phyloP scores from a whole-genome alignment of 2,329 filamentous ascomycete species.

The Ceratocystis destructans region DNA sequence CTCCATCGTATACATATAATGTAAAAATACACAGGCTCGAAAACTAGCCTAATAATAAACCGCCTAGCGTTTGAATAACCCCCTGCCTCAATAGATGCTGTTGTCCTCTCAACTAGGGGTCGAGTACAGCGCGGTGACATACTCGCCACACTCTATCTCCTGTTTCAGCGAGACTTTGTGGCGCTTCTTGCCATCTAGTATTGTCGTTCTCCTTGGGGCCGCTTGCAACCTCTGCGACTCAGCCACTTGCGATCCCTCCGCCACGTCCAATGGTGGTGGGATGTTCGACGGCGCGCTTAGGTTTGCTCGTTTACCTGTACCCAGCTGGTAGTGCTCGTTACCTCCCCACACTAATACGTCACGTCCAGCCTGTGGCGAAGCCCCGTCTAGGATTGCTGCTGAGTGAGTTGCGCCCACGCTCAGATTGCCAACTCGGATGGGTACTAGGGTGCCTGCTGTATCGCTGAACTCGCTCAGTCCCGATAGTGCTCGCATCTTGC shows the following conservation, averaged over 20 bases:
- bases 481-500: conserved; percentile 71
- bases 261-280: conserved; percentile 54
- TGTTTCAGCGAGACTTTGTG: conserved; percentile 68
- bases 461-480: conserved; percentile 84
- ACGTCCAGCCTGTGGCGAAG: conserved; percentile 49
- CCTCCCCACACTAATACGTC: conserved; percentile 91
- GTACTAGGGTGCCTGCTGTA: conserved; percentile 46
- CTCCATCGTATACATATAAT: neutral
- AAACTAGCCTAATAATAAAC: neutral
- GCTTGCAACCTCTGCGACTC: conserved; percentile 67
- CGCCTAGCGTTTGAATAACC: too few species aligned
- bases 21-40: conserved; percentile 4
- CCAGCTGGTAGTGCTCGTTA: conserved; percentile 87
- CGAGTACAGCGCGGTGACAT: conserved; percentile 74
- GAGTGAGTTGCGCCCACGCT: conserved; percentile 69
- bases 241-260: conserved; percentile 36
- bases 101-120: conserved; percentile 20
- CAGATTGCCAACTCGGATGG: conserved; percentile 63
- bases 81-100: too few species aligned
- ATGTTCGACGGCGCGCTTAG: conserved; percentile 63
- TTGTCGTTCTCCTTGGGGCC: conserved; percentile 59
- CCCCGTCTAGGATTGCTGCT: conserved; percentile 71
- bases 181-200: conserved; percentile 45
- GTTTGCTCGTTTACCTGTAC: conserved; percentile 80
- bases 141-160: conserved; percentile 72